These are phyloP conservation scores for Agrocybe chaxingu DNA, from an alignment of 768 basidiomycete genomes.

Conservation along the genomic window DNA sequence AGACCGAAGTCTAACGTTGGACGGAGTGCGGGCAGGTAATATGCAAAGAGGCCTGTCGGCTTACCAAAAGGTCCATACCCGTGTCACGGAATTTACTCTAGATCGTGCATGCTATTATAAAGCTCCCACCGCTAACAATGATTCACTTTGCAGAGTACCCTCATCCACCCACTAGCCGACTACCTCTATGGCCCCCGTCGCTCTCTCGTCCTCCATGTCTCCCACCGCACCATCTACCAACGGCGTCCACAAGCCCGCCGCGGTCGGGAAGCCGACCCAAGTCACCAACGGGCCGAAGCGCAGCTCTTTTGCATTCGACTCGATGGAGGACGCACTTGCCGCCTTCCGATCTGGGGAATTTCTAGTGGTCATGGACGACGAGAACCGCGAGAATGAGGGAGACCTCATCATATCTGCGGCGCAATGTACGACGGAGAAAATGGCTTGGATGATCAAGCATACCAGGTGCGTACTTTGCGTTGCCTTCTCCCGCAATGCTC, in stretches of 20 bases:
- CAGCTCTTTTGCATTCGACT: conserved; percentile 65
- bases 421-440: conserved; percentile 88
- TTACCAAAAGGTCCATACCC: conserved; percentile 12
- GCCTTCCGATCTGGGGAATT: conserved; percentile 84
- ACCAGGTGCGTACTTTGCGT: conserved; percentile 63
- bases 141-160: conserved; percentile 11
- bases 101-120: conserved; percentile 20
- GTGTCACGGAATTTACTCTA: conserved; percentile 22
- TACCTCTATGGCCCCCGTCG: conserved; percentile 29
- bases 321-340: conserved; percentile 73
- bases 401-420: conserved; percentile 89
- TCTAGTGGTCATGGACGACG: conserved; percentile 97
- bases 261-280: conserved; percentile 34
- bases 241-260: conserved; percentile 15
- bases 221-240: conserved; percentile 9
- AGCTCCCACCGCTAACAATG: conserved; percentile 16
- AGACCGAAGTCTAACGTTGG: not conserved
- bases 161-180: conserved; percentile 7
- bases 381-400: conserved; percentile 94
- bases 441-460: conserved; percentile 99
- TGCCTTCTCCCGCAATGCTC: not conserved
- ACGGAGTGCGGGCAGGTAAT: not conserved
- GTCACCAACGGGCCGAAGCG: conserved; percentile 25
- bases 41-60: conserved; percentile 12
- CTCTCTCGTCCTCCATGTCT: conserved; percentile 16